Base-by-base conservation (phyloP, 345 rosid species). In the Murraya paniculata region DNA sequence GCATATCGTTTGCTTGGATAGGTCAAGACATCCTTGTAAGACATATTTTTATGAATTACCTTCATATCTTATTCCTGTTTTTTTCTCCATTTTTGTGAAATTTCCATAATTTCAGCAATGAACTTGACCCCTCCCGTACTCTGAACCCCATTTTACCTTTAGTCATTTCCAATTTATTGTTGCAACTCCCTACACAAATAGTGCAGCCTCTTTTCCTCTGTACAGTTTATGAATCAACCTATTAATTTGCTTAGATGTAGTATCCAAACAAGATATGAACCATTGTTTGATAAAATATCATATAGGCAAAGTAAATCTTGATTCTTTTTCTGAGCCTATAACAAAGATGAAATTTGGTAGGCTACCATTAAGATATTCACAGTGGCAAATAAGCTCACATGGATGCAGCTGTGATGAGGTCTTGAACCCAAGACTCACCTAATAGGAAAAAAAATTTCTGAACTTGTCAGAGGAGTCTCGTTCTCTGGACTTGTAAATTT, bases 11-110 rank as follows among this genome's bases (percentile, higher is more conserved):
- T 82, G 97, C 99, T 82, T 96, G 98, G 98, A 96, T 96, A 82
- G 99, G 97, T 75, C 98, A 96, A 96, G 97, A 96, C 85, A 89
- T 96, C 82, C 99, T 96, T 86, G 98, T 96, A 89, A 94, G 97
- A 82, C 7, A 68, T 61, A 71, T 59, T 73, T 71, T 38, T 13
- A 19, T 39, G 58, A 19, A 65, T 41, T 64, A 18, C 30, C 61
- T 82, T 39, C 45, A 64, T 56, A 38, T 70, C 30, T 58, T 25
- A 30, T 75, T 60, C 24, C 57, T 45, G 6, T 69, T 50, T 22
- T 6, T 60, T 22, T 9, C 64, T 55, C 61, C 9, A 11, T 76
- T 64, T 64, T 18, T 65, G 19, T 38, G 24, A 27, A 31, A 61
- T 50, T 38, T 77, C 56, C 57, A 64, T 64, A 6, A 48, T 50